Percentiles rank a stretch among this genome's conserved stretches.
Evolutionary conservation across 345 rosid species (phyloP).

Genomic region (Dipteronia sinensis): DNA sequence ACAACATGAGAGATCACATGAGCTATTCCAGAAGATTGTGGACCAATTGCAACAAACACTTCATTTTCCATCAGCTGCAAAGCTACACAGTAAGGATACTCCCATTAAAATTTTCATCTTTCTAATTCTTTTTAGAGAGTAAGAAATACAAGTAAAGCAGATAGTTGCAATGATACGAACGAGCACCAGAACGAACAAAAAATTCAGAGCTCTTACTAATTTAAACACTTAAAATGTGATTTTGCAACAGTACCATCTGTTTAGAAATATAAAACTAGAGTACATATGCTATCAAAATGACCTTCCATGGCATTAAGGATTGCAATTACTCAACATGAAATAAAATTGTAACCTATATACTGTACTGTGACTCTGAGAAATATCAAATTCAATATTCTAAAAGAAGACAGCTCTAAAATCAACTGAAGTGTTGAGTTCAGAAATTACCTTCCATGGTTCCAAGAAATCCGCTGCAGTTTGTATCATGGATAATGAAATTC

Average conservation of each 20-base stretch:
- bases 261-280: no score
- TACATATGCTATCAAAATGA: no score
- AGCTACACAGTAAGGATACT: constrained; percentile 59
- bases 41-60: constrained; percentile 78
- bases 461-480: constrained; percentile 85
- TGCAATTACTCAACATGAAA: no score
- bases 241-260: no score
- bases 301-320: no score
- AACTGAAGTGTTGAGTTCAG: constrained; percentile 2
- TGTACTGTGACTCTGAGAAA: no score
- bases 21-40: constrained; percentile 91
- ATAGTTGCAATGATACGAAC: not conserved
- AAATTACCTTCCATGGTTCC: constrained; percentile 82
- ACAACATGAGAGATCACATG: constrained; percentile 79
- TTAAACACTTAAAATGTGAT: no score
- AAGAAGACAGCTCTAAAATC: no score
- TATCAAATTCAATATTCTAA: no score
- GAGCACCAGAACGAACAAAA: not conserved
- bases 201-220: not conserved
- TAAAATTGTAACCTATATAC: no score
- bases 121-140: constrained; percentile 6
- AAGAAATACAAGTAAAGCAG: not conserved
- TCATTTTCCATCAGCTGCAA: constrained; percentile 80
- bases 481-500: constrained; percentile 47
- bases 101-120: constrained; percentile 32